Base-by-base conservation (phyloP, 495 filamentous ascomycete genomes). In the Cladorrhinum samala region DNA sequence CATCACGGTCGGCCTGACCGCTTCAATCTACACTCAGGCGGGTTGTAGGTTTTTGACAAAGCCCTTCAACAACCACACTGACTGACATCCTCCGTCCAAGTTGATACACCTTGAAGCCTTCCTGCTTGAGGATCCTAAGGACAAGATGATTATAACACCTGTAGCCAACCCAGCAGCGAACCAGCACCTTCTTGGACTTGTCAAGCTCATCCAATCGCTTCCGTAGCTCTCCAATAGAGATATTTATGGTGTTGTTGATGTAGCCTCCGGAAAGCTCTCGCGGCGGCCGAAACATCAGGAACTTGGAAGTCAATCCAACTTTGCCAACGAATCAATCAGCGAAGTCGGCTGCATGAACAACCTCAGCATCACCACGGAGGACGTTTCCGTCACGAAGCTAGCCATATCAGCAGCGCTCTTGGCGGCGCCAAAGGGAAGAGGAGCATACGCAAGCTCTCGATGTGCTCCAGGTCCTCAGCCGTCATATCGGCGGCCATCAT, bases 331-430 rank as follows among this genome's bases (percentile, higher is more conserved):
- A 23, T 27, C 52, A 51, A 25, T 37, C 30, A 2, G 47, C 49
- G 40, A 69, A 47, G 14, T 67, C 64, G 7, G 55, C 57, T 2
- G 60, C 43, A 50, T 69, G 66, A 2, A 57, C 51, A 46, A 67
- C 59, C 47, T 57, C 42, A n/a, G 58, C 52, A 41, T 70, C 67
- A 0, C 63, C 65, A 6, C 65, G 39, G 3, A 68, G 46, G 0
- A 70, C 41, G 50, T 70, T 70, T 14, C 57, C 51, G 48, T 65
- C 27, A 58, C 57, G 17, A 62, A 62, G 2, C 67, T 65, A 1
- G 56, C 67, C 67, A 69, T 69, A 49, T 69, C 68, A 19, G 68
- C 60, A 2, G 65, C 60, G 42, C 68, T 65, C 50, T 69, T 69
- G 13, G 67, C 67, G 2, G 56, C 54, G 2, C 65, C 65, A 38